Conservation (phyloP, 352 stramenopile species). For the Sclerospora graminicola region DNA sequence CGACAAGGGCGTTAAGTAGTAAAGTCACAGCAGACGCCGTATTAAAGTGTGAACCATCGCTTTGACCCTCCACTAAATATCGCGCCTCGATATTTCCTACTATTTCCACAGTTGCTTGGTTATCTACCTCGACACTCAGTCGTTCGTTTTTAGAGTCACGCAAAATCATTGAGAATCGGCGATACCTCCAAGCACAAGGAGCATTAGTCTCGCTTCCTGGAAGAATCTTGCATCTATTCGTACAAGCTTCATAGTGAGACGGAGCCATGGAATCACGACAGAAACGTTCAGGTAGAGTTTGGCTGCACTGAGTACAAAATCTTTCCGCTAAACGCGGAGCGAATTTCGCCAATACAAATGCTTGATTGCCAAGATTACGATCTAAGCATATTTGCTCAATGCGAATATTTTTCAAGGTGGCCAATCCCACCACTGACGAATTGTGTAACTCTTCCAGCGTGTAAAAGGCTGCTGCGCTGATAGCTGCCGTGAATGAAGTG, state of each 20-base stretch:
- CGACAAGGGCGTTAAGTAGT: constrained; percentile 28
- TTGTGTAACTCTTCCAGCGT: constrained; percentile 27
- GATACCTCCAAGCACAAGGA: constrained; percentile 32
- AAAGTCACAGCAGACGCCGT: constrained; percentile 16
- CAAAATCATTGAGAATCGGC: constrained; percentile 31
- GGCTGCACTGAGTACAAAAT: constrained; percentile 35
- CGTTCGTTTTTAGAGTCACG: constrained; percentile 21
- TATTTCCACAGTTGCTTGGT: constrained; percentile 22
- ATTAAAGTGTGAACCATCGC: constrained; percentile 8
- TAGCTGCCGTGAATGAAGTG: not conserved
- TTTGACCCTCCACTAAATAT: constrained; percentile 14
- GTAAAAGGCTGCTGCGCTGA: constrained; percentile 7
- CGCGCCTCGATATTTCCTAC: constrained; percentile 42
- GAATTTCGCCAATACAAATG: constrained; percentile 20
- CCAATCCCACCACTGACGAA: constrained; percentile 8
- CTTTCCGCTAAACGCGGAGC: constrained; percentile 27
- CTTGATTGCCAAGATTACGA: constrained; percentile 16
- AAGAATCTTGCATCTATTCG: constrained; percentile 23
- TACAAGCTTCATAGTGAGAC: constrained; percentile 23
- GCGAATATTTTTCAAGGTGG: constrained; percentile 29
- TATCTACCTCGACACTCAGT: constrained; percentile 25
- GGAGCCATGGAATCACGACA: constrained; percentile 4
- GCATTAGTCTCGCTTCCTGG: constrained; percentile 9
- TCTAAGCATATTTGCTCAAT: constrained; percentile 35
- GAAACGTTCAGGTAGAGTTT: constrained; percentile 22